Conservation (phyloP, 306 rosid species). For the Malus orientalis region DNA sequence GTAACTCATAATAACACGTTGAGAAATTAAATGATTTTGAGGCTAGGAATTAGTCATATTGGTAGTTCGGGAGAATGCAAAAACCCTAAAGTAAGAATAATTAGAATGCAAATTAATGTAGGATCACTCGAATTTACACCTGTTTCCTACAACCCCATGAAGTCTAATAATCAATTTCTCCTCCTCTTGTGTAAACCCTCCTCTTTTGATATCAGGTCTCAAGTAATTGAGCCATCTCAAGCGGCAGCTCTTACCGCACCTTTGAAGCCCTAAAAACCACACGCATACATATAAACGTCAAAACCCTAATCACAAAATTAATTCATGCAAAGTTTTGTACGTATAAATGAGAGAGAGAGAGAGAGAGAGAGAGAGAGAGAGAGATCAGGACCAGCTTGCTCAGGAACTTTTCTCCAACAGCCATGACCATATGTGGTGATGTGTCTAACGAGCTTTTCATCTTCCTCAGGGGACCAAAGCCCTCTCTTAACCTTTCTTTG, state of each 20-base stretch:
- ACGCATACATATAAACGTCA: not conserved
- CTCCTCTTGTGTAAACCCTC: conserved; percentile 87
- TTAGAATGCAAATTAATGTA: not conserved
- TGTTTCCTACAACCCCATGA: conserved; percentile 93
- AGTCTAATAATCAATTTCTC: conserved; percentile 90
- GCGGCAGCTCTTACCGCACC: conserved; percentile 97
- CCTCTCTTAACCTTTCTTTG: conserved; percentile 98
- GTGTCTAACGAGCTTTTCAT: conserved; percentile 86
- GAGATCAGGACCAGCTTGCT: conserved; percentile 59
- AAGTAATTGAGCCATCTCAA: conserved; percentile 96
- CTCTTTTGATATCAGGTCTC: conserved; percentile 97
- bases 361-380: not conserved
- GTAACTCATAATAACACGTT: not conserved
- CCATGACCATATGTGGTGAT: conserved; percentile 91
- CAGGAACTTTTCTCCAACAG: conserved; percentile 98
- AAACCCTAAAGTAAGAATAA: not conserved
- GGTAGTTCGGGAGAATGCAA: not conserved
- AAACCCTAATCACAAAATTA: not conserved
- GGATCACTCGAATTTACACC: conserved; percentile 28
- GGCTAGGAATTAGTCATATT: not conserved
- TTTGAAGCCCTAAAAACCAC: conserved; percentile 62
- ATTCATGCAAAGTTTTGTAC: not conserved
- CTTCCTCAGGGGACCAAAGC: conserved; percentile 97
- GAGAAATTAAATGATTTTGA: not conserved
- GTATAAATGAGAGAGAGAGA: not conserved